These are phyloP conservation scores for Pseudopediastrum boryanum DNA, from an alignment of 139 green algal species.

Conservation along the genomic window DNA sequence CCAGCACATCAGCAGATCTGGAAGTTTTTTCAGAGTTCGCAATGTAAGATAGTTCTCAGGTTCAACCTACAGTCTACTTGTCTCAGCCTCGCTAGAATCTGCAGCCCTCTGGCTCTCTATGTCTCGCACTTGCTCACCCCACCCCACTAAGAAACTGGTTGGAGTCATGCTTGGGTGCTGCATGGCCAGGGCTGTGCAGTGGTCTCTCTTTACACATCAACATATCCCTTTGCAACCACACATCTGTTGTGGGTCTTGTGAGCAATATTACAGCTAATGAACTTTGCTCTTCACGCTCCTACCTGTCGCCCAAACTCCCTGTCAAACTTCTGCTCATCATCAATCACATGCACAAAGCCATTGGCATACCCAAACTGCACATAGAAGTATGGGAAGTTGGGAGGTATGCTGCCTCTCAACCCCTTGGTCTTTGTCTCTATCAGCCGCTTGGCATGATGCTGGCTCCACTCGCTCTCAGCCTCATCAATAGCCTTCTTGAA, in stretches of 20 bases:
- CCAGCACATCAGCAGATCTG: background rate
- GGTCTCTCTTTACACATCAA: too few species aligned
- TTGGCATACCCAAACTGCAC: slow-evolving; percentile 74
- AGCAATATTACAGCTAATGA: slow-evolving; percentile 8
- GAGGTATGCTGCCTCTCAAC: slow-evolving; percentile 87
- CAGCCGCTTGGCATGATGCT: slow-evolving; percentile 89
- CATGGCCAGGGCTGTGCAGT: too few species aligned
- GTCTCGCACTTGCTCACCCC: too few species aligned
- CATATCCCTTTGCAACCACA: background rate
- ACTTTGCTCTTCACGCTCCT: background rate
- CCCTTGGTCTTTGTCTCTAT: slow-evolving; percentile 94
- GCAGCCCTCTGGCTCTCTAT: too few species aligned
- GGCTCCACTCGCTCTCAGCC: slow-evolving; percentile 90
- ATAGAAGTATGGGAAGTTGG: slow-evolving; percentile 95
- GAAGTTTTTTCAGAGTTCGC: background rate
- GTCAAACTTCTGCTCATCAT: slow-evolving; percentile 90
- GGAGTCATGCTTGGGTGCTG: too few species aligned
- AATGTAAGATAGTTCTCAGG: too few species aligned
- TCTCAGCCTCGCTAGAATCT: too few species aligned
- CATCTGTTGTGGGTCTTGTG: background rate
- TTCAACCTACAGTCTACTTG: too few species aligned
- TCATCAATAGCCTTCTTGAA: slow-evolving; percentile 90
- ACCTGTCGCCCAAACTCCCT: slow-evolving; percentile 70
- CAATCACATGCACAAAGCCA: slow-evolving; percentile 94
- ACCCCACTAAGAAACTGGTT: too few species aligned